These are phyloP conservation scores for Lactarius evosmus DNA, from an alignment of 768 basidiomycete genomes.

Conservation along the genomic window DNA sequence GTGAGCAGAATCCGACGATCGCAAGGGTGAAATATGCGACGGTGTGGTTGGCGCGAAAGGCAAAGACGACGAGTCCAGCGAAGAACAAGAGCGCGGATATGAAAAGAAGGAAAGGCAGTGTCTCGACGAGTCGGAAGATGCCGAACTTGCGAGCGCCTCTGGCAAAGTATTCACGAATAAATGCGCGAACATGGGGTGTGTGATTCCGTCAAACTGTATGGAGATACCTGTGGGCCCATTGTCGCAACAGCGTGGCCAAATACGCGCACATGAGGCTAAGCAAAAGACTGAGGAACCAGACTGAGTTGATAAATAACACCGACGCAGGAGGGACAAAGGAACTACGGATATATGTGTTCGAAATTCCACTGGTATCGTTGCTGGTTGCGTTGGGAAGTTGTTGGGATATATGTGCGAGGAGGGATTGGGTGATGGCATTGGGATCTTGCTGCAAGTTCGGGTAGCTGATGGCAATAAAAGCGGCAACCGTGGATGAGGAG, in stretches of 20 bases:
- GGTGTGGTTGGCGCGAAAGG: background rate
- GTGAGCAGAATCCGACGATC: background rate
- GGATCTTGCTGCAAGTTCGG: background rate
- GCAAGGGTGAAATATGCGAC: too few relatives aligned
- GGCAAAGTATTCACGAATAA: too few relatives aligned
- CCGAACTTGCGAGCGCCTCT: too few relatives aligned
- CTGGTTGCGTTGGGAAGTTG: conserved; percentile 1
- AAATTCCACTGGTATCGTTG: too few relatives aligned
- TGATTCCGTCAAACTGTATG: background rate
- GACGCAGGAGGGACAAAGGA: too few relatives aligned
- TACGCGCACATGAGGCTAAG: too few relatives aligned
- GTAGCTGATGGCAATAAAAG: too few relatives aligned
- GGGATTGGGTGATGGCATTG: conserved; percentile 10
- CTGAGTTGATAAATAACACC: too few relatives aligned
- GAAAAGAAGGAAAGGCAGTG: background rate
- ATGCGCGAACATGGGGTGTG: too few relatives aligned
- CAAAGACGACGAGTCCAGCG: conserved; percentile 6
- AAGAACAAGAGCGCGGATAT: conserved; percentile 13
- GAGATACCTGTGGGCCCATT: conserved; percentile 16
- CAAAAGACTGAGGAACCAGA: too few relatives aligned
- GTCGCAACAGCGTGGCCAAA: conserved; percentile 9
- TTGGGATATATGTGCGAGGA: conserved; percentile 14
- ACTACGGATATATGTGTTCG: too few relatives aligned
- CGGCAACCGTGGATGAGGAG: conserved; percentile 10
- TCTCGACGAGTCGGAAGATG: too few relatives aligned